These are phyloP conservation scores for Cnidoscolus chayamansa DNA, from an alignment of 441 rosid species.

Conservation along the genomic window DNA sequence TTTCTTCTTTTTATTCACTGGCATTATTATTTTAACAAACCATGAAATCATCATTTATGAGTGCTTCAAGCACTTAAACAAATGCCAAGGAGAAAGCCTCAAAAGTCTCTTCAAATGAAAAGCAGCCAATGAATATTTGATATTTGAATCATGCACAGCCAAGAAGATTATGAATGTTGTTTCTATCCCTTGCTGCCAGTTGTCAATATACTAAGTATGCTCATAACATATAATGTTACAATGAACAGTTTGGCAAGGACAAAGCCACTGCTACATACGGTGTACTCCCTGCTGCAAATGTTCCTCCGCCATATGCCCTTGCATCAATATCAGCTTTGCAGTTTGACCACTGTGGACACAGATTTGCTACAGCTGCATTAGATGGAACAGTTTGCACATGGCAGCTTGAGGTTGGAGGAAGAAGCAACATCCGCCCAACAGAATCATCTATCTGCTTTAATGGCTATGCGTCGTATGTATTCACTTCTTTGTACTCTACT, in stretches of 20 bases:
- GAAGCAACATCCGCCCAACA: slow-evolving; percentile 74
- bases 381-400: slow-evolving; percentile 94
- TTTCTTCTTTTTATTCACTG: neutral
- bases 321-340: slow-evolving; percentile 85
- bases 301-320: slow-evolving; percentile 88
- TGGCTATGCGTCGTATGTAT: slow-evolving; percentile 75
- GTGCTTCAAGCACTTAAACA: neutral
- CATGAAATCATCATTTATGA: slow-evolving; percentile 5
- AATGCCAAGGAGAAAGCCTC: neutral
- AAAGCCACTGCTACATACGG: slow-evolving; percentile 91
- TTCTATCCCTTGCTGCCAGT: slow-evolving; percentile 3
- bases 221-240: slow-evolving; percentile 27
- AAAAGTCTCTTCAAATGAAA: slow-evolving; percentile 6
- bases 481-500: slow-evolving; percentile 19
- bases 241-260: slow-evolving; percentile 72
- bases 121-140: neutral
- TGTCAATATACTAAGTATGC: slow-evolving; percentile 5
- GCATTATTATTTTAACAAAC: neutral
- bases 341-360: slow-evolving; percentile 84
- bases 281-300: slow-evolving; percentile 80
- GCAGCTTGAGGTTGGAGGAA: slow-evolving; percentile 96
- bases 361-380: slow-evolving; percentile 83
- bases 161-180: slow-evolving; percentile 15
- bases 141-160: slow-evolving; percentile 4
- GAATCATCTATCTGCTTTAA: slow-evolving; percentile 93